Percentiles rank a stretch among this genome's conserved stretches.
These are phyloP conservation scores for Phytophthora pseudosyringae DNA, from an alignment of 352 stramenopile species.

Conservation along the genomic window DNA sequence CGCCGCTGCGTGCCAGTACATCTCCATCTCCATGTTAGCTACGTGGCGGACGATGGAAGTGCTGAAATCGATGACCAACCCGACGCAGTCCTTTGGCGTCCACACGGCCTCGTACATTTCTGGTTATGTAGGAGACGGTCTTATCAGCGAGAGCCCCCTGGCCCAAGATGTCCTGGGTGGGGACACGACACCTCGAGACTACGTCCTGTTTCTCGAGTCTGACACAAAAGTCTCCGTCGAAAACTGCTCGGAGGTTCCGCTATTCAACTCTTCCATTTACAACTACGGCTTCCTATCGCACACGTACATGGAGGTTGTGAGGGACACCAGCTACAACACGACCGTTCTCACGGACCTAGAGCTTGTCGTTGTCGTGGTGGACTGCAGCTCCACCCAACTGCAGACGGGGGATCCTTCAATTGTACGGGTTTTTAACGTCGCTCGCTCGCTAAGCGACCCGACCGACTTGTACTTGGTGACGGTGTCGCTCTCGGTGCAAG, in stretches of 20 bases:
- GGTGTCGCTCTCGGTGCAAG: slow-evolving; percentile 34
- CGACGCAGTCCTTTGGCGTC: slow-evolving; percentile 17
- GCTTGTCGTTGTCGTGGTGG: slow-evolving; percentile 45
- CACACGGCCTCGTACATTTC: slow-evolving; percentile 22
- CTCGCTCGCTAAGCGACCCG: slow-evolving; percentile 8
- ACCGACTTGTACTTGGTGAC: slow-evolving; percentile 26
- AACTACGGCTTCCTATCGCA: slow-evolving; percentile 36
- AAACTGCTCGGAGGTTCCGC: slow-evolving; percentile 15
- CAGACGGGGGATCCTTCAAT: slow-evolving; percentile 4
- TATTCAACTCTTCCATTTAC: slow-evolving; percentile 32
- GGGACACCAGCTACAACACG: slow-evolving; percentile 44
- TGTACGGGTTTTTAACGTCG: slow-evolving; percentile 35
- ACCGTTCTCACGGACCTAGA: slow-evolving; percentile 36
- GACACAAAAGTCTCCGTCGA: slow-evolving; percentile 5
- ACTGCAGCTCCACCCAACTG: slow-evolving; percentile 41
- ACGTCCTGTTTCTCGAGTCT: slow-evolving; percentile 21
- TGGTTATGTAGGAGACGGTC: slow-evolving; percentile 35
- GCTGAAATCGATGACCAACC: slow-evolving; percentile 24
- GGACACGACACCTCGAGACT: slow-evolving; percentile 37
- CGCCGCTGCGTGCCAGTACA: slow-evolving; percentile 34
- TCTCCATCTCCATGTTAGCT: slow-evolving; percentile 35
- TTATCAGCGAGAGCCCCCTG: slow-evolving; percentile 29
- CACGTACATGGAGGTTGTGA: slow-evolving; percentile 34
- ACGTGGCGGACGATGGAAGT: slow-evolving; percentile 24
- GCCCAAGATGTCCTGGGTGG: slow-evolving; percentile 21